These are phyloP conservation scores for Physaria fendleri DNA, from an alignment of 345 rosid genomes.

Conservation along the genomic window DNA sequence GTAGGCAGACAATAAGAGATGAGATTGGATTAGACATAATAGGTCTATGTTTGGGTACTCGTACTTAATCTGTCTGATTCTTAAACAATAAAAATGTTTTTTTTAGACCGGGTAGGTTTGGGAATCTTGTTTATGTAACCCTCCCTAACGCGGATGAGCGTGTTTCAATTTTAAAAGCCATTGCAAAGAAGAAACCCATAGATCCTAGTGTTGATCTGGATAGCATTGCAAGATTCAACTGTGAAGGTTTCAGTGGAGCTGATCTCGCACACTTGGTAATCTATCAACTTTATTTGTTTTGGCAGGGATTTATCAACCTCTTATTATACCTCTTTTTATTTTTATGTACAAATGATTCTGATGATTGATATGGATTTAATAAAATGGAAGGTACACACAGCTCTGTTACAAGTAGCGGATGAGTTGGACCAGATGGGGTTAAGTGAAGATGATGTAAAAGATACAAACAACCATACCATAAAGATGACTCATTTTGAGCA, in stretches of 20 bases:
- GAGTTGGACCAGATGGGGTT: conserved; percentile 37
- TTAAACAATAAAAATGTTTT: conserved; percentile 18
- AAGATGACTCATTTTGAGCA: conserved; percentile 53
- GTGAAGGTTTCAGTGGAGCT: conserved; percentile 81
- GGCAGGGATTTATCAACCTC: background rate
- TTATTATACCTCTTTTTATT: background rate
- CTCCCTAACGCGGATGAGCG: conserved; percentile 78
- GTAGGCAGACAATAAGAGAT: too few species aligned
- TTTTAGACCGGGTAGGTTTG: conserved; percentile 90
- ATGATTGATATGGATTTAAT: background rate
- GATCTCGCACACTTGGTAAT: conserved; percentile 81
- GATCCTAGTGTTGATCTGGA: conserved; percentile 68
- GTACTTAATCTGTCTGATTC: conserved; percentile 6
- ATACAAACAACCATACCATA: conserved; percentile 32
- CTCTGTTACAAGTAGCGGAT: conserved; percentile 58
- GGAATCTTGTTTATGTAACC: conserved; percentile 74
- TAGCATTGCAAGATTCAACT: conserved; percentile 54
- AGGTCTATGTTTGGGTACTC: background rate
- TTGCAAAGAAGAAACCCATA: conserved; percentile 64
- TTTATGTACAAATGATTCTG: conserved; percentile 19
- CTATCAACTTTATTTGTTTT: background rate
- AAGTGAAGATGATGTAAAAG: background rate
- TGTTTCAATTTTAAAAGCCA: conserved; percentile 68
- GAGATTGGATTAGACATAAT: too few species aligned
- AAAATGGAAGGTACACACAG: conserved; percentile 51